phyloP scores from a whole-genome alignment of 2,329 filamentous ascomycete species.

The Hymenoscyphus fructigenus region DNA sequence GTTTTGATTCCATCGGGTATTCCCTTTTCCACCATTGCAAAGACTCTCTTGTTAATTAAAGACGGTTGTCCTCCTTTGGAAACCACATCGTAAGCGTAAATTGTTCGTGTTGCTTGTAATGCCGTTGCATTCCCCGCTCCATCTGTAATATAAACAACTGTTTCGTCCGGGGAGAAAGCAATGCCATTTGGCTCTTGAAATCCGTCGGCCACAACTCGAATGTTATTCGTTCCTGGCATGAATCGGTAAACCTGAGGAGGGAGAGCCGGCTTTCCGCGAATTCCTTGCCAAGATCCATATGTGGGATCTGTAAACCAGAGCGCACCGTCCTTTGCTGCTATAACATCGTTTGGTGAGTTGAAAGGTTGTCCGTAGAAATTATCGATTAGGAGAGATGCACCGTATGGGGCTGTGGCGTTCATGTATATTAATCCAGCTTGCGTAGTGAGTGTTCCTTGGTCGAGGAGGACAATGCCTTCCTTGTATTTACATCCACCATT shows the following conservation, averaged over 20 bases:
- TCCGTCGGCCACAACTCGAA: conserved; percentile 56
- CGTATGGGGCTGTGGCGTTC: conserved; percentile 20
- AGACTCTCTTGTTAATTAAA: conserved; percentile 38
- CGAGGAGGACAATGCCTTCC: conserved; percentile 22
- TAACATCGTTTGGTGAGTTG: conserved; percentile 58
- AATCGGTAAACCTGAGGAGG: conserved; percentile 59
- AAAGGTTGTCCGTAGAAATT: conserved; percentile 59
- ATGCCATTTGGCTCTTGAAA: conserved; percentile 57
- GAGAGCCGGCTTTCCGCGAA: conserved; percentile 52
- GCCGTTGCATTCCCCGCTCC: conserved; percentile 36
- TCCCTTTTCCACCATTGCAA: conserved; percentile 53
- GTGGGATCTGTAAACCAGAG: conserved; percentile 63
- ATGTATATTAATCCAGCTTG: conserved; percentile 21
- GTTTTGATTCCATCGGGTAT: conserved; percentile 58
- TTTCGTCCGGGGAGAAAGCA: conserved; percentile 54
- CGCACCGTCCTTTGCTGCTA: conserved; percentile 51
- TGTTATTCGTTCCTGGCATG: conserved; percentile 48
- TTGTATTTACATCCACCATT: conserved; percentile 24
- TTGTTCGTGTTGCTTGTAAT: conserved; percentile 38
- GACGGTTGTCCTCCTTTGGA: conserved; percentile 8
- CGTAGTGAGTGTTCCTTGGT: conserved; percentile 20
- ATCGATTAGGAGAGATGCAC: conserved; percentile 49
- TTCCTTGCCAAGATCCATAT: conserved; percentile 58
- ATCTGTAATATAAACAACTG: conserved; percentile 50
- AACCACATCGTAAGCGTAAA: conserved; percentile 25